Percentiles rank a stretch among this genome's conserved stretches.
Evolutionary conservation across 352 stramenopile genomes (phyloP).

Genomic region (Pythium apleroticum): DNA sequence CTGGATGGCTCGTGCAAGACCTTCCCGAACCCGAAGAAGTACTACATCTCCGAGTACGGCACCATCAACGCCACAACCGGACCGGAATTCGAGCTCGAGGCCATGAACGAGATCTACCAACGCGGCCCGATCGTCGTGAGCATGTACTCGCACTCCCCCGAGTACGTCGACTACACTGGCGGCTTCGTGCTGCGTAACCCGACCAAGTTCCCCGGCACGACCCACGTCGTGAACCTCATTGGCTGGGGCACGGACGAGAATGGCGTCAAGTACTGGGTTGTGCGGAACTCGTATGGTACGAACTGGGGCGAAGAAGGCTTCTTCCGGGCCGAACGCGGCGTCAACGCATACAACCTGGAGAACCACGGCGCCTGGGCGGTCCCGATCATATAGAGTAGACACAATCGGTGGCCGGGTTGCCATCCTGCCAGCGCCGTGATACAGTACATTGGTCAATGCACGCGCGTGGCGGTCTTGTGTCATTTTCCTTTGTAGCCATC

Average conservation of each 20-base stretch:
- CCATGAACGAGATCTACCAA: constrained; percentile 96
- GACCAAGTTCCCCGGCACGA: constrained; percentile 68
- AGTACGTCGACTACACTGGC: constrained; percentile 88
- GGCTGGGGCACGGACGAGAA: constrained; percentile 91
- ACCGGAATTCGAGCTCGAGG: constrained; percentile 66
- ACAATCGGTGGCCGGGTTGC: background rate
- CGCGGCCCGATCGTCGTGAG: constrained; percentile 93
- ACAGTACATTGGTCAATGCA: background rate
- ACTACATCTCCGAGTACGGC: constrained; percentile 70
- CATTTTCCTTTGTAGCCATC: background rate
- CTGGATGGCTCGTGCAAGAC: constrained; percentile 63
- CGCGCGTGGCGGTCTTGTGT: no score
- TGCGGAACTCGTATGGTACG: constrained; percentile 91
- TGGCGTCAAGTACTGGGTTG: constrained; percentile 95
- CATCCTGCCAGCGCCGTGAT: background rate
- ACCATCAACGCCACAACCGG: constrained; percentile 72
- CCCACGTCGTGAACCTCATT: constrained; percentile 94
- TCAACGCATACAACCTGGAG: constrained; percentile 83
- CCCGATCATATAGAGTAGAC: constrained; percentile 44
- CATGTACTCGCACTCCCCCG: constrained; percentile 80
- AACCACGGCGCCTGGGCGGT: constrained; percentile 71
- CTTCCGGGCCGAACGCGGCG: constrained; percentile 65
- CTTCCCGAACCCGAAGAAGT: constrained; percentile 57
- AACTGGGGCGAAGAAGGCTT: constrained; percentile 77
- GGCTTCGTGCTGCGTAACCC: constrained; percentile 90